Base-by-base conservation (phyloP, 1,139 yeast species). In the Suhomyces anneliseae region DNA sequence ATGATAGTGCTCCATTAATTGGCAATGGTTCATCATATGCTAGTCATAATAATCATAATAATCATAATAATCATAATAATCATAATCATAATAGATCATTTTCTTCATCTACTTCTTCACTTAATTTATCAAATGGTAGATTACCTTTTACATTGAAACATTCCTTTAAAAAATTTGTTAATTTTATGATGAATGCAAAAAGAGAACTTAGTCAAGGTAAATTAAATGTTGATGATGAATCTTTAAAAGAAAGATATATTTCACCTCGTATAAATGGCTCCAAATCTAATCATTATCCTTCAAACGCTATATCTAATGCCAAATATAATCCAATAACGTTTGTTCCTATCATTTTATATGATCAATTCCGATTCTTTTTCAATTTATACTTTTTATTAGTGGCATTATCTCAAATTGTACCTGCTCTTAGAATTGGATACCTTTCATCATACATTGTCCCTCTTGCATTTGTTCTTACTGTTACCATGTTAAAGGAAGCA, bases 361-460 rank as follows among this genome's bases (percentile, higher is more conserved):
- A 93, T 64, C 99, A 95, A 71, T 95, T 95, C 81, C 90, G 90
- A 69, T 93, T 93, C 66, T 95, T 95, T 67, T 95, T 90, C 77
- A 95, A 95, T 66, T 72, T 95, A 45, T 95, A 95, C 67, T 95
- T 95, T 62, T 70, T 95, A 46, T 63, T 95, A 36, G 99, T 95
- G 53, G 99, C 99, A 19, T 76, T 95, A 49, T 90, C 98, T 2
- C 99, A 95, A 67, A 85, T 87, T 4, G 77, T 95, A n/a, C 97
- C 98, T 0, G 90, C 85, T 11, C 75, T 95, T 49, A 76, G 98
- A 55, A 93, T 95, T 35, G 99, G 99, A 8, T 95, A 92, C 62
- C 73, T 95, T 39, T 87, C 96, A 1, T 88, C 97, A 3, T 95
- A 95, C 64, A 78, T 95, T 35, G 97, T 92, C 7, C 99, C 99